Evolutionary conservation across 78 protist species (phyloP).

Genomic region (Dictyostelium citrinum): DNA sequence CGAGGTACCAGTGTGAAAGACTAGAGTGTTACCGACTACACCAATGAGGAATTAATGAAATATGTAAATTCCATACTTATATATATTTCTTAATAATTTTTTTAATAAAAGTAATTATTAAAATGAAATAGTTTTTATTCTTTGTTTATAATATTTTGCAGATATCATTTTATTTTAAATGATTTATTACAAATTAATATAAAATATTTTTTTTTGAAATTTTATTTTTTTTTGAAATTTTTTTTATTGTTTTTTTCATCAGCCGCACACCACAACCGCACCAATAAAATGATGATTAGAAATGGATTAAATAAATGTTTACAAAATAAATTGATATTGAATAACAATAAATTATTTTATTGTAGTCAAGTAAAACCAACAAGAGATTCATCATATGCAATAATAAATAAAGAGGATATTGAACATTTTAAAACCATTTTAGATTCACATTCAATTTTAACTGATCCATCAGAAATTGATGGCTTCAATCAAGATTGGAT

Average conservation of each 20-base stretch:
- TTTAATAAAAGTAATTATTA: too few relatives aligned
- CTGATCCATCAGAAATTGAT: conserved; percentile 39
- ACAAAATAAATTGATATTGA: not conserved
- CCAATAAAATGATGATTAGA: not conserved
- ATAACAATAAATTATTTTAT: not conserved
- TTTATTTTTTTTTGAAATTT: not conserved
- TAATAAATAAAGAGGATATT: conserved; percentile 28
- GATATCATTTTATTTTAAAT: too few relatives aligned
- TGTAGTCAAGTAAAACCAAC: not conserved
- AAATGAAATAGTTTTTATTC: too few relatives aligned
- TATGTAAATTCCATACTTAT: too few relatives aligned
- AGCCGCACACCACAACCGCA: not conserved
- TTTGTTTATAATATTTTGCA: too few relatives aligned
- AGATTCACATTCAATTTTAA: conserved; percentile 11
- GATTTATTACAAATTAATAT: too few relatives aligned
- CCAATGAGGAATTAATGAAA: conserved; percentile 19
- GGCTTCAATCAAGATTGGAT: conserved; percentile 83
- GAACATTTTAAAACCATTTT: conserved; percentile 27
- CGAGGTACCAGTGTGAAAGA: conserved; percentile 60
- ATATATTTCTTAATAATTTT: too few relatives aligned
- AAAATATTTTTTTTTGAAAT: too few relatives aligned
- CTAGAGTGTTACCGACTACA: conserved; percentile 64
- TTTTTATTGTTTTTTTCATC: not conserved
- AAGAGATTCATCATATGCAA: conserved; percentile 10
- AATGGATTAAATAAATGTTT: not conserved